Percentiles rank a stretch among this genome's conserved stretches.
These are phyloP conservation scores for Farysia itapuensis DNA, from an alignment of 1,284 basidiomycete genomes.

Conservation along the genomic window DNA sequence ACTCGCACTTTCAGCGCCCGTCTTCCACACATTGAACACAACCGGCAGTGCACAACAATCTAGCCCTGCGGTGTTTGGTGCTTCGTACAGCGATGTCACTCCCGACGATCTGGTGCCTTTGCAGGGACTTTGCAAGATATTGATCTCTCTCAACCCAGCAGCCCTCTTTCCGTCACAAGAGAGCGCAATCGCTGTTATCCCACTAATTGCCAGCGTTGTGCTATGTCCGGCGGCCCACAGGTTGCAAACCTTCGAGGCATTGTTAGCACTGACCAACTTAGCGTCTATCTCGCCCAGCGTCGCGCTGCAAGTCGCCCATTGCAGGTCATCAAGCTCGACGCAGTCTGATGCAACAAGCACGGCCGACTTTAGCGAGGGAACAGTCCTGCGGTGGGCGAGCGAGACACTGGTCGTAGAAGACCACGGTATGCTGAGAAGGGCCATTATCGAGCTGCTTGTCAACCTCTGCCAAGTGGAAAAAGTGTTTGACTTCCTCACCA, in stretches of 20 bases:
- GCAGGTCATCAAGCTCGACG: not conserved
- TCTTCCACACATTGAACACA: not conserved
- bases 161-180: slow-evolving; percentile 73
- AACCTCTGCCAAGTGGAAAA: slow-evolving; percentile 79
- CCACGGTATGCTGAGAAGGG: slow-evolving; percentile 77
- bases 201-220: slow-evolving; percentile 29
- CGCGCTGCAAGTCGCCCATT: slow-evolving; percentile 59
- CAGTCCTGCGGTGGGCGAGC: slow-evolving; percentile 11
- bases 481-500: slow-evolving; percentile 64
- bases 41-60: not conserved
- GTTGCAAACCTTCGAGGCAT: slow-evolving; percentile 83
- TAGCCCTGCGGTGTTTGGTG: not conserved
- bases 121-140: slow-evolving; percentile 87
- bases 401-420: slow-evolving; percentile 74
- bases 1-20: slow-evolving; percentile 63
- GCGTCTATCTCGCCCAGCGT: slow-evolving; percentile 65
- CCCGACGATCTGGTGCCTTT: slow-evolving; percentile 69
- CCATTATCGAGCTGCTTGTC: slow-evolving; percentile 88
- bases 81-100: not conserved
- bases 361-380: slow-evolving; percentile 7
- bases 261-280: slow-evolving; percentile 94
- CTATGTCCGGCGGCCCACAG: slow-evolving; percentile 65
- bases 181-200: slow-evolving; percentile 10
- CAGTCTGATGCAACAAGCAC: too few species aligned
- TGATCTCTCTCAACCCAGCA: slow-evolving; percentile 84